Evolutionary conservation across 2,329 filamentous ascomycete genomes (phyloP).

Genomic region (Mariannaea sp.): DNA sequence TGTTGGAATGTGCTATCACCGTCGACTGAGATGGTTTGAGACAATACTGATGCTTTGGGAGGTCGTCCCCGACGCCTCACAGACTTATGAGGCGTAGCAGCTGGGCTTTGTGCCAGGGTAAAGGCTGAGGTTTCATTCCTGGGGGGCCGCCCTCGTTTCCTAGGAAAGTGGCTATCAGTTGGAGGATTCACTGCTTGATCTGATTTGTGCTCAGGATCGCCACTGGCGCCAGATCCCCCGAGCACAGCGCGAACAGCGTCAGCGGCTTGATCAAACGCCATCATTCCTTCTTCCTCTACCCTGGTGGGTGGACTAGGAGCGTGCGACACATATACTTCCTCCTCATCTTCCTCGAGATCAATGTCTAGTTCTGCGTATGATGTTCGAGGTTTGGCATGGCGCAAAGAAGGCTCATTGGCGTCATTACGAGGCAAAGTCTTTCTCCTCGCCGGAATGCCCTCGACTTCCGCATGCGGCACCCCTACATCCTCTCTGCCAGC

Average conservation of each 20-base stretch:
- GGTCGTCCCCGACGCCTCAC: slow-evolving; percentile 36
- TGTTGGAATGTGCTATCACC: slow-evolving; percentile 2
- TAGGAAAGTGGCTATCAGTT: slow-evolving; percentile 20
- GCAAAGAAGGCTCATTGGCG: slow-evolving; percentile 53
- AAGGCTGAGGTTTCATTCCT: slow-evolving; percentile 31
- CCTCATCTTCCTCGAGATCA: slow-evolving; percentile 49
- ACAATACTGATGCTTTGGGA: slow-evolving; percentile 34
- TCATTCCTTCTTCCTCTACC: slow-evolving; percentile 12
- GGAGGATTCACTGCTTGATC: slow-evolving; percentile 8
- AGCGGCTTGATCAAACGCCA: slow-evolving; percentile 48
- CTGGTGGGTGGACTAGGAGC: slow-evolving; percentile 8
- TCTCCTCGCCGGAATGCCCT: slow-evolving; percentile 25
- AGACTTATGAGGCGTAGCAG: not conserved
- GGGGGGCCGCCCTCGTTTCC: slow-evolving; percentile 41
- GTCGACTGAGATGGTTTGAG: slow-evolving; percentile 17
- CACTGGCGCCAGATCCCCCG: slow-evolving; percentile 19
- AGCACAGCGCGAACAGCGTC: slow-evolving; percentile 42
- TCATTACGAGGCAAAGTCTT: slow-evolving; percentile 41
- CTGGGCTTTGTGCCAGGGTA: slow-evolving; percentile 1
- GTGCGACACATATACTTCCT: slow-evolving; percentile 46
- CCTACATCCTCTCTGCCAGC: slow-evolving; percentile 12
- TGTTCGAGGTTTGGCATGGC: slow-evolving; percentile 57
- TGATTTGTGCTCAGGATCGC: slow-evolving; percentile 1
- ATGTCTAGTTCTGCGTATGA: slow-evolving; percentile 56
- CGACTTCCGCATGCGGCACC: slow-evolving; percentile 11